Conservation (phyloP, 768 basidiomycete genomes). For the Boletus edulis region DNA sequence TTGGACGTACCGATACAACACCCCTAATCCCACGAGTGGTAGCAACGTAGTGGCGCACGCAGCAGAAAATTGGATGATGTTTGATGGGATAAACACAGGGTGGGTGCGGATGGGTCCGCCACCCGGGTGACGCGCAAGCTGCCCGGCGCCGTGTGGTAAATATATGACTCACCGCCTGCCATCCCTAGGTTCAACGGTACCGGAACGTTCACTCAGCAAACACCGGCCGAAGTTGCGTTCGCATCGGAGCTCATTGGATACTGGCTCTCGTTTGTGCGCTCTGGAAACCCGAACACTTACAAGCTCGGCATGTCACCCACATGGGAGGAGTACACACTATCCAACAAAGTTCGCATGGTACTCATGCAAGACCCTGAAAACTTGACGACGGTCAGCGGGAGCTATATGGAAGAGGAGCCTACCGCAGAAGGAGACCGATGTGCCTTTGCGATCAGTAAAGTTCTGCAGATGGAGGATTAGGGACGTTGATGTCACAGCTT, state of each 20-base stretch:
- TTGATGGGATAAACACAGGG: slow-evolving; percentile 60
- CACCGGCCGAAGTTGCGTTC: slow-evolving; percentile 47
- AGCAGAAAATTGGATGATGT: slow-evolving; percentile 71
- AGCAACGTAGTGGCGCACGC: slow-evolving; percentile 43
- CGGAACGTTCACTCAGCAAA: slow-evolving; percentile 45
- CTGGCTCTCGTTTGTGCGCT: slow-evolving; percentile 64
- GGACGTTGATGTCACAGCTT: too few species aligned
- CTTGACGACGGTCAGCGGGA: slow-evolving; percentile 36
- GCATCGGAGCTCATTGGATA: slow-evolving; percentile 60
- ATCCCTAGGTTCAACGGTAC: slow-evolving; percentile 48
- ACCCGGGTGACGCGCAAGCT: background rate
- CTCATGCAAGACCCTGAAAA: slow-evolving; percentile 38
- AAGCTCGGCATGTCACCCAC: slow-evolving; percentile 49
- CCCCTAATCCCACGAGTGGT: slow-evolving; percentile 44
- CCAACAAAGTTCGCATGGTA: slow-evolving; percentile 40
- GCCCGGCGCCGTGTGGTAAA: background rate
- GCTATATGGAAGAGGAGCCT: slow-evolving; percentile 40
- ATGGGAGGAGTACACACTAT: slow-evolving; percentile 43
- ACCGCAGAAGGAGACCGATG: slow-evolving; percentile 38
- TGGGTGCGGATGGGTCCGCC: slow-evolving; percentile 24
- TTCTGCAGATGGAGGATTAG: slow-evolving; percentile 36
- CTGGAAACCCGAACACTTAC: slow-evolving; percentile 53
- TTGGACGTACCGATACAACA: slow-evolving; percentile 62
- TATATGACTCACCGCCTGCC: slow-evolving; percentile 15
- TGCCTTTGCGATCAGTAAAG: slow-evolving; percentile 36